Evolutionary conservation across 2,329 filamentous ascomycete species (phyloP).

Genomic region (Ceratocystis albifundus): DNA sequence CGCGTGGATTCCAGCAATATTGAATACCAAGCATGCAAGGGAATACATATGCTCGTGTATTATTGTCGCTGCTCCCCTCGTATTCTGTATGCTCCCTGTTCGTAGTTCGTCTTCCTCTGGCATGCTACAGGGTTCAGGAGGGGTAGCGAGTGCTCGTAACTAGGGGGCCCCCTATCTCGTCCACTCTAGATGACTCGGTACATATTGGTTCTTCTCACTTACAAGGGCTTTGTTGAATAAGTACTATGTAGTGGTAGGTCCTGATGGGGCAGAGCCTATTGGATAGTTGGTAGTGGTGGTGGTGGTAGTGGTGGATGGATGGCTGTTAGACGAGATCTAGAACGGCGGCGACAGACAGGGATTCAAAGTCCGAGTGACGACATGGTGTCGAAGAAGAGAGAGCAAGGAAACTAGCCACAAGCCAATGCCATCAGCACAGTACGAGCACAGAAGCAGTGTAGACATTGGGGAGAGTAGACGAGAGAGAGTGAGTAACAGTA

Average conservation of each 20-base stretch:
- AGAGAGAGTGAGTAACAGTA: no score
- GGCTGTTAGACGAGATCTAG: conserved; percentile 3
- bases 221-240: background rate
- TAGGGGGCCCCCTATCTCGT: background rate
- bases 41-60: background rate
- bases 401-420: background rate
- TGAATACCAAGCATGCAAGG: background rate
- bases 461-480: no score
- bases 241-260: background rate
- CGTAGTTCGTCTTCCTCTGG: background rate
- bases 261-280: background rate
- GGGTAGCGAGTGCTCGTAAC: background rate
- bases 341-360: background rate
- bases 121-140: background rate
- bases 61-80: background rate
- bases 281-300: background rate
- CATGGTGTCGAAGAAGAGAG: background rate
- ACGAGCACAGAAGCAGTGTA: background rate
- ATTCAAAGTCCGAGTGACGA: background rate
- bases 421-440: background rate
- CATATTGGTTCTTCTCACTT: background rate
- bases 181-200: background rate
- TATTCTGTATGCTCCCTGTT: background rate
- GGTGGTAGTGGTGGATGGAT: background rate
- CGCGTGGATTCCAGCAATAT: background rate